A percentile compares a stretch with the other conserved stretches of the same genome.
phyloP scores from a whole-genome alignment of 345 rosid species.

The Chamaenerion angustifolium region DNA sequence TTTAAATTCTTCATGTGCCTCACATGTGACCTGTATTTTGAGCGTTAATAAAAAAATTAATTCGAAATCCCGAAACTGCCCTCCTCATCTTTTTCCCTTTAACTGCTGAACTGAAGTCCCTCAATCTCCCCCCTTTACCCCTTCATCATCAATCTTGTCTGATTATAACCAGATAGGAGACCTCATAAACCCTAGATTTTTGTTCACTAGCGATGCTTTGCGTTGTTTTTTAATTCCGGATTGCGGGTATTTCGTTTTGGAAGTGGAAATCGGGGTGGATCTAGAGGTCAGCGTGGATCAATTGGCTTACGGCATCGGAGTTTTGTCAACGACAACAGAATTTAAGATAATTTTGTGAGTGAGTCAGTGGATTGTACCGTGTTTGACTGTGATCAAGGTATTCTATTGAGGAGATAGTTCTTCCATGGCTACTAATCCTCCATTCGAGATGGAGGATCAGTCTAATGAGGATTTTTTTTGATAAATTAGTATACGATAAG shows the following conservation, averaged over 20 bases:
- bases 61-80: too few relatives aligned
- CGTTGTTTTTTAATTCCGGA: too few relatives aligned
- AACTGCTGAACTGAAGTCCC: too few relatives aligned
- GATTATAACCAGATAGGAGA: slow-evolving; percentile 8
- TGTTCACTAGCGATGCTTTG: slow-evolving; percentile 1
- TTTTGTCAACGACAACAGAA: not conserved
- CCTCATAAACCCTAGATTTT: slow-evolving; percentile 35
- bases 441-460: slow-evolving; percentile 83
- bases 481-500: slow-evolving; percentile 57
- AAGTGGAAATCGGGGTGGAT: slow-evolving; percentile 20
- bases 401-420: slow-evolving; percentile 8
- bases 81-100: too few relatives aligned
- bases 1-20: too few relatives aligned
- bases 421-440: slow-evolving; percentile 75
- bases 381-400: slow-evolving; percentile 12
- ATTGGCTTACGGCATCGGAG: slow-evolving; percentile 19
- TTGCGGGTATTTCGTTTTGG: too few relatives aligned
- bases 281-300: slow-evolving; percentile 11
- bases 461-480: slow-evolving; percentile 95
- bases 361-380: slow-evolving; percentile 3
- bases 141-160: not conserved
- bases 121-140: too few relatives aligned
- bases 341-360: slow-evolving; percentile 3
- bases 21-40: too few relatives aligned
- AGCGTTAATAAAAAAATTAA: too few relatives aligned